Evolutionary conservation across 1,139 yeast species (phyloP).

Genomic region (Lodderomyces theae): DNA sequence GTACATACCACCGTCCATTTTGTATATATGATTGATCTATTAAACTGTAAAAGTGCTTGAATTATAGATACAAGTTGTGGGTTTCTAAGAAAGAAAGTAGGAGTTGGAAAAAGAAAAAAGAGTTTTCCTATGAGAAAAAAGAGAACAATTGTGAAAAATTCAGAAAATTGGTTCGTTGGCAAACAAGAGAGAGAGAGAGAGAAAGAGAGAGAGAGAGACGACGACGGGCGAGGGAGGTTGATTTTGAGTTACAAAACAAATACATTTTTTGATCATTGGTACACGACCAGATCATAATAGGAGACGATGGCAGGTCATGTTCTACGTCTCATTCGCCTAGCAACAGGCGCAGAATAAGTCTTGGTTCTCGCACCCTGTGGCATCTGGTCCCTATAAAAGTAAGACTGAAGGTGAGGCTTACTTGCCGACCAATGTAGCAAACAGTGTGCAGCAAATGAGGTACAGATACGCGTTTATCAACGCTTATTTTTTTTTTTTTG

Average conservation of each 20-base stretch:
- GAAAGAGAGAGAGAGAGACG: constrained; percentile 1
- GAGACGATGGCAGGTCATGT: too few species aligned
- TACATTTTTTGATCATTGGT: neutral
- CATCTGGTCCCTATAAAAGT: too few species aligned
- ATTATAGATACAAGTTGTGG: constrained; percentile 2
- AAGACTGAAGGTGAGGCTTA: too few species aligned
- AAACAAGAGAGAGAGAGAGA: neutral
- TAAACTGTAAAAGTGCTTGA: constrained; percentile 2
- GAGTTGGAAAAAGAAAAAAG: neutral
- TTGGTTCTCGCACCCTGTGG: too few species aligned
- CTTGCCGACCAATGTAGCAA: too few species aligned
- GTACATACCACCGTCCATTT: constrained; percentile 53
- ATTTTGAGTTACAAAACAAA: neutral
- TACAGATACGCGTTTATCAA: too few species aligned
- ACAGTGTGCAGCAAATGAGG: too few species aligned
- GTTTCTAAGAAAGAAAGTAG: constrained; percentile 1
- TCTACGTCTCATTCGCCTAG: too few species aligned
- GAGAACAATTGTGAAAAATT: constrained; percentile 5
- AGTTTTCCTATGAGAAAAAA: constrained; percentile 3
- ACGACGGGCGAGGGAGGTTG: neutral
- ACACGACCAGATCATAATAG: neutral
- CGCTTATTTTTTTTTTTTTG: too few species aligned
- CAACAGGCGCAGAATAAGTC: too few species aligned
- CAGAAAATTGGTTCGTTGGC: constrained; percentile 6
- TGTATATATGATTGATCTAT: constrained; percentile 6